Evolutionary conservation across 305 asterid species (phyloP).

Genomic region (Euphrasia arctica): DNA sequence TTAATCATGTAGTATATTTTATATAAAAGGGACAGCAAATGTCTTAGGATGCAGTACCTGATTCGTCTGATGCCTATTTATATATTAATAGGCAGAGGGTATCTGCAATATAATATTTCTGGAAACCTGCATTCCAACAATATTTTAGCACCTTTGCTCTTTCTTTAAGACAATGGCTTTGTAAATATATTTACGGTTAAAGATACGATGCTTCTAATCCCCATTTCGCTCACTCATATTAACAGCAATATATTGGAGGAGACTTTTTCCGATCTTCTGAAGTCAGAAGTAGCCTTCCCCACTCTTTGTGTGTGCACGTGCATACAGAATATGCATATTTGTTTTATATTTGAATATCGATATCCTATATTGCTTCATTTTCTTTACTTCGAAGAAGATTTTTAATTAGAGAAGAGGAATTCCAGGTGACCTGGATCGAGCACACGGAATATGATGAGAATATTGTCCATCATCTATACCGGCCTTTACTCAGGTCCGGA

Average conservation of each 20-base stretch:
- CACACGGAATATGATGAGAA: slow-evolving; percentile 71
- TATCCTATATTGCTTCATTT: not conserved
- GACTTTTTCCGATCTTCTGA: not conserved
- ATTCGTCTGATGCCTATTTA: slow-evolving; percentile 21
- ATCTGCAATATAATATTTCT: slow-evolving; percentile 28
- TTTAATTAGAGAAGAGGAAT: slow-evolving; percentile 13
- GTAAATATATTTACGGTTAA: slow-evolving; percentile 22
- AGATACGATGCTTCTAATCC: not conserved
- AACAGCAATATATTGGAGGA: not conserved
- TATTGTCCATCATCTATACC: slow-evolving; percentile 44
- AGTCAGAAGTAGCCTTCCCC: not conserved
- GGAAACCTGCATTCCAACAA: slow-evolving; percentile 13
- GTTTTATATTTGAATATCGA: not conserved
- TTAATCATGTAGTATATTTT: not conserved
- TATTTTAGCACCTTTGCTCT: slow-evolving; percentile 8
- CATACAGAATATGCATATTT: not conserved
- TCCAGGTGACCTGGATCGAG: slow-evolving; percentile 83
- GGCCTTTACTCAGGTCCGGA: slow-evolving; percentile 65
- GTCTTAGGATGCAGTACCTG: not conserved
- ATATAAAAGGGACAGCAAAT: slow-evolving; percentile 7
- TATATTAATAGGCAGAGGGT: slow-evolving; percentile 26
- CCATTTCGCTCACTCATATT: not conserved
- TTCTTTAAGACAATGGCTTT: slow-evolving; percentile 23
- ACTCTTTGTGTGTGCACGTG: not conserved
- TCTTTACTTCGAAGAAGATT: not conserved